These are phyloP conservation scores for Aspergillus piperis DNA, from an alignment of 2,329 filamentous ascomycete genomes.

Conservation along the genomic window DNA sequence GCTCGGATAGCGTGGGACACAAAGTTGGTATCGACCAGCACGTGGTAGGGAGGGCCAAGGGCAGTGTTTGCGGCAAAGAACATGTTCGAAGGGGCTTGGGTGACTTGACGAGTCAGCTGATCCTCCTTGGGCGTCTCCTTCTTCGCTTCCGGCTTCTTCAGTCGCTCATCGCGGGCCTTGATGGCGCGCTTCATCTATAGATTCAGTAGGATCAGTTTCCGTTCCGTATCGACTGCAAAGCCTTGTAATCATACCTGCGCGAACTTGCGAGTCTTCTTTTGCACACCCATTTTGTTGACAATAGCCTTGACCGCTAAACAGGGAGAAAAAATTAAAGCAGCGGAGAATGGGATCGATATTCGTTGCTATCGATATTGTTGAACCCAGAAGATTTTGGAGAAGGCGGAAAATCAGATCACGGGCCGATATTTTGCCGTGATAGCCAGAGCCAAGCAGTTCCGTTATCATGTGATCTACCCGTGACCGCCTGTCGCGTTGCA, in stretches of 20 bases:
- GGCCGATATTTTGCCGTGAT: constrained; percentile 8
- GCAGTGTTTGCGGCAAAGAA: constrained; percentile 90
- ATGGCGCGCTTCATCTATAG: constrained; percentile 26
- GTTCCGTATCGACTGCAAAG: constrained; percentile 57
- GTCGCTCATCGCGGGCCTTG: constrained; percentile 23
- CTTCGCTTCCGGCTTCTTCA: constrained; percentile 20
- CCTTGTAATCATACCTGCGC: constrained; percentile 65
- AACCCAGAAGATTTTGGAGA: constrained; percentile 7
- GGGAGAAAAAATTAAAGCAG: too few species aligned
- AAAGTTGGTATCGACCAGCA: constrained; percentile 88
- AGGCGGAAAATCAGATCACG: constrained; percentile 8
- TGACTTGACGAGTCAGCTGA: constrained; percentile 20
- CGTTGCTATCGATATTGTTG: background rate
- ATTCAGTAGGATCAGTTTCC: background rate
- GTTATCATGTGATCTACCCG: background rate
- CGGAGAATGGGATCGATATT: background rate
- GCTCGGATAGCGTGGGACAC: constrained; percentile 85
- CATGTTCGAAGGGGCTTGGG: constrained; percentile 70
- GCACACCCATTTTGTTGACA: constrained; percentile 70
- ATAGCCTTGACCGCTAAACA: background rate
- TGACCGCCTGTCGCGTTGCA: background rate
- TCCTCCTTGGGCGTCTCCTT: constrained; percentile 20
- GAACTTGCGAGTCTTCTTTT: constrained; percentile 92
- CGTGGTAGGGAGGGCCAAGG: constrained; percentile 77
- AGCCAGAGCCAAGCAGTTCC: background rate